Evolutionary conservation across 495 filamentous ascomycete species (phyloP), one percentile per base, ranked within the genome.

Genomic region (Penicillium pancosmium): DNA sequence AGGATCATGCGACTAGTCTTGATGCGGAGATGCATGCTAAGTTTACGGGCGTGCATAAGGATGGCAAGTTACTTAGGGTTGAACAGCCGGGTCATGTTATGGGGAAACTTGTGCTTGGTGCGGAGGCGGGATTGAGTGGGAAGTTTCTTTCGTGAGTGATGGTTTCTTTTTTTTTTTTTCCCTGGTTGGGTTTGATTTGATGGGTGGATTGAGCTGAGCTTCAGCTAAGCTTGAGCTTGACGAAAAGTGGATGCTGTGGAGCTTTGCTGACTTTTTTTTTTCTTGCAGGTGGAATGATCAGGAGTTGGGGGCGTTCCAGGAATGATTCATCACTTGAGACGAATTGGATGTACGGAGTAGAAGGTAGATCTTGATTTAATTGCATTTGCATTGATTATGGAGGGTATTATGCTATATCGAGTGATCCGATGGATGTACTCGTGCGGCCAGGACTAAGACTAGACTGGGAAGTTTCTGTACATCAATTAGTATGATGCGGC

Each of bases 41-140:
- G 65, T 97, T 97, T 68, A 77, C 79, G 16, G 68, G 78, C 15
- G 80, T 91, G 56, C 82, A 93, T 68, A 79, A 82, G 67, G 71
- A 77, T 5, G 91, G 91, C 15, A 80, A 82, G 50, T 73, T 97
- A 54, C 74, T 96, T 63, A 84, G 83, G 71, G 91, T 93, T 0
- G 91, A 95, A 64, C 88, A 93, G 74, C 89, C 93, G 3, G 92
- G 90, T 1, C 76, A 87, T 73, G 91, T 97, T 18, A 95, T 97
- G 73, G 91, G 92, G 27, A 87, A 82, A 67, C 76, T 97, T 56
- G 86, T 82, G 12, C 63, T 90, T 12, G 78, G 81, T 25, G 89
- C 84, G 9, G 81, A 81, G 5, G 82, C 73, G 27, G 80, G 86
- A 33, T 71, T 96, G 55, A 92, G 82, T 58, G 94, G 94, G 13